Conservation (phyloP, 2,329 filamentous ascomycete species). For the Beauveria sp. region DNA sequence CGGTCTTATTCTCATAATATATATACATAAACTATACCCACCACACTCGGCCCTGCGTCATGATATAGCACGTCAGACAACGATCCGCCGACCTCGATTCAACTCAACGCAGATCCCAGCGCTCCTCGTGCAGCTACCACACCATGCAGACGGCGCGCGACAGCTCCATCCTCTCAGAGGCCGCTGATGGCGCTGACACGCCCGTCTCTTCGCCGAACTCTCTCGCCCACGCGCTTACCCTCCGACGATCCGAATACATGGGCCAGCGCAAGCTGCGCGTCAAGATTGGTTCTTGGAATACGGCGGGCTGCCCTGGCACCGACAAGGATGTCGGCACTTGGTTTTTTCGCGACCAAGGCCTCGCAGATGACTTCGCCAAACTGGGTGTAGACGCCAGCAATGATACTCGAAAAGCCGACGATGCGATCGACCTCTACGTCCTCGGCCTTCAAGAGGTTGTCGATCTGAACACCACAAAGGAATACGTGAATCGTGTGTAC, state of each 20-base stretch:
- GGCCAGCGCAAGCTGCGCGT: conserved; percentile 67
- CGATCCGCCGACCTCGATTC: neutral
- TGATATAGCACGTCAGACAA: conserved; percentile 12
- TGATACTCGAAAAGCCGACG: conserved; percentile 22
- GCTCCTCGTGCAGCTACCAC: conserved; percentile 8
- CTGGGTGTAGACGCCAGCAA: conserved; percentile 35
- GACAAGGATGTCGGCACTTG: conserved; percentile 83
- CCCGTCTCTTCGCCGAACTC: conserved; percentile 44
- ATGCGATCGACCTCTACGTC: conserved; percentile 80
- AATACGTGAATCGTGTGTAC: conserved; percentile 66
- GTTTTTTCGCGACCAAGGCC: conserved; percentile 73
- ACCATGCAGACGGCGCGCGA: conserved; percentile 21
- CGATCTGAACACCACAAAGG: conserved; percentile 70
- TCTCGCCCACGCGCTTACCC: conserved; percentile 59
- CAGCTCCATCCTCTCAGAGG: conserved; percentile 25
- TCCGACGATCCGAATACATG: conserved; percentile 72
- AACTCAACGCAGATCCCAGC: neutral
- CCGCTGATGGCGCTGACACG: conserved; percentile 37
- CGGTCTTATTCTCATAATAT: neutral
- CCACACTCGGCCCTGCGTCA: neutral
- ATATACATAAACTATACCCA: neutral
- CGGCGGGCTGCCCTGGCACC: conserved; percentile 74
- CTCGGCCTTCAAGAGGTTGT: conserved; percentile 89
- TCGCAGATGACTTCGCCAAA: conserved; percentile 55
- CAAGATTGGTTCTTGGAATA: conserved; percentile 94